These are phyloP conservation scores for Aspergillus intermedius DNA, from an alignment of 2,329 filamentous ascomycete species.

Conservation along the genomic window DNA sequence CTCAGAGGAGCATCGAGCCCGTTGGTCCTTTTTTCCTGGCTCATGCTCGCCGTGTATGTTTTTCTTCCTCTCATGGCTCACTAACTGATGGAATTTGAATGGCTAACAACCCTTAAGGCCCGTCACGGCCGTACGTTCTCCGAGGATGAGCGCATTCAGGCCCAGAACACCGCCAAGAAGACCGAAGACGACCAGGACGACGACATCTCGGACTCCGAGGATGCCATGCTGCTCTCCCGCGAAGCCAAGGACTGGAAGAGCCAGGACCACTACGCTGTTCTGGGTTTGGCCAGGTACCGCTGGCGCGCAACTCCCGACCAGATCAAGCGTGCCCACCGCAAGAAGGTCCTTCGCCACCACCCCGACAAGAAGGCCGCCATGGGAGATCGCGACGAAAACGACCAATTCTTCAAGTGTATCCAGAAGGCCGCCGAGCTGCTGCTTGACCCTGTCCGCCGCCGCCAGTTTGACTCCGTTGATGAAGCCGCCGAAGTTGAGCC, in stretches of 20 bases:
- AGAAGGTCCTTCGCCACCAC: conserved; percentile 98
- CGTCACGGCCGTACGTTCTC: conserved; percentile 97
- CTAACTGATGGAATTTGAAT: conserved; percentile 1
- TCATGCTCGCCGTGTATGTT: conserved; percentile 77
- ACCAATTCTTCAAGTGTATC: conserved; percentile 99
- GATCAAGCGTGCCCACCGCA: conserved; percentile 98
- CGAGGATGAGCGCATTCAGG: conserved; percentile 96
- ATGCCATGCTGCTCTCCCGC: conserved; percentile 81
- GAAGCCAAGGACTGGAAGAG: conserved; percentile 99
- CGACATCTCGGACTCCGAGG: conserved; percentile 90
- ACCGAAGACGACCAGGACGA: conserved; percentile 83
- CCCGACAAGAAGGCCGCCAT: conserved; percentile 97
- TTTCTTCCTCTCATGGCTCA: not conserved
- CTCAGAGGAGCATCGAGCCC: conserved; percentile 85
- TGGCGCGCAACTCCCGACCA: conserved; percentile 92
- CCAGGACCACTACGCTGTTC: conserved; percentile 97
- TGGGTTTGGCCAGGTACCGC: conserved; percentile 87
- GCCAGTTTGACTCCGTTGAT: conserved; percentile 95
- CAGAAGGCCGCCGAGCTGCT: conserved; percentile 96
- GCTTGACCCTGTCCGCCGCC: conserved; percentile 81
- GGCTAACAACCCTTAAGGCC: conserved; percentile 43
- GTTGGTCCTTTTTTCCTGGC: conserved; percentile 97
- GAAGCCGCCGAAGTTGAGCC: conserved; percentile 88
- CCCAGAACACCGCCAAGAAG: conserved; percentile 90
- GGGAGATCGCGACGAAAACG: conserved; percentile 74